Percentiles rank a stretch among this genome's conserved stretches.
These are phyloP conservation scores for Knoxdaviesia capensis DNA, from an alignment of 2,329 filamentous ascomycete genomes.

Conservation along the genomic window DNA sequence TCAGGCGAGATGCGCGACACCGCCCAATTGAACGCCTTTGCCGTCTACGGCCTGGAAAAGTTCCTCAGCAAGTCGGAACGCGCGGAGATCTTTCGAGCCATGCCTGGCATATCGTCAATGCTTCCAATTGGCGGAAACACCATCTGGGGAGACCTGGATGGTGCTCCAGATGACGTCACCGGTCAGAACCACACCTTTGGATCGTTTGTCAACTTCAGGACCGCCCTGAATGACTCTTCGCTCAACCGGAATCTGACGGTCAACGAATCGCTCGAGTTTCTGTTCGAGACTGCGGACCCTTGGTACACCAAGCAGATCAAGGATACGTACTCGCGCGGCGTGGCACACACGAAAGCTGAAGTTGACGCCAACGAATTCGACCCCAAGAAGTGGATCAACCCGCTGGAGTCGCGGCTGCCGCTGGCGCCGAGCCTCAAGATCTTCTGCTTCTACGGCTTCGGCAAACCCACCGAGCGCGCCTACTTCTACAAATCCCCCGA, in stretches of 20 bases:
- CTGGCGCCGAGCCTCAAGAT: slow-evolving; percentile 80
- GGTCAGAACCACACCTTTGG: slow-evolving; percentile 59
- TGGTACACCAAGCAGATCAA: slow-evolving; percentile 68
- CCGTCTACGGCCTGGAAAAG: slow-evolving; percentile 90
- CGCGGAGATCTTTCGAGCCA: slow-evolving; percentile 83
- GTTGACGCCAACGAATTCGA: slow-evolving; percentile 68
- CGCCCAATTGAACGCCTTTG: slow-evolving; percentile 86
- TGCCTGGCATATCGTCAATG: slow-evolving; percentile 96
- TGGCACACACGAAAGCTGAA: slow-evolving; percentile 60
- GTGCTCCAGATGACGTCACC: slow-evolving; percentile 71
- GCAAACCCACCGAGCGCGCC: slow-evolving; percentile 78
- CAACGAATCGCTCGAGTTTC: slow-evolving; percentile 52
- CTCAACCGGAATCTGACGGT: slow-evolving; percentile 64
- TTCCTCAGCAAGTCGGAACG: slow-evolving; percentile 82
- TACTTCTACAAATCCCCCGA: slow-evolving; percentile 73
- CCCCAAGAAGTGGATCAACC: slow-evolving; percentile 80
- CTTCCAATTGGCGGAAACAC: slow-evolving; percentile 81
- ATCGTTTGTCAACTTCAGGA: slow-evolving; percentile 66
- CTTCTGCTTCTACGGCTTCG: slow-evolving; percentile 92
- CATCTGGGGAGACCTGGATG: slow-evolving; percentile 79
- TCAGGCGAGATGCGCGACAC: slow-evolving; percentile 98
- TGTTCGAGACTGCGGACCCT: slow-evolving; percentile 57
- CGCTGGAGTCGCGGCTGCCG: slow-evolving; percentile 71
- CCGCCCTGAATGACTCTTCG: slow-evolving; percentile 39
- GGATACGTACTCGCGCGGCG: slow-evolving; percentile 66